phyloP scores from a whole-genome alignment of 2,329 filamentous ascomycete genomes.

The Botrytis galanthina region DNA sequence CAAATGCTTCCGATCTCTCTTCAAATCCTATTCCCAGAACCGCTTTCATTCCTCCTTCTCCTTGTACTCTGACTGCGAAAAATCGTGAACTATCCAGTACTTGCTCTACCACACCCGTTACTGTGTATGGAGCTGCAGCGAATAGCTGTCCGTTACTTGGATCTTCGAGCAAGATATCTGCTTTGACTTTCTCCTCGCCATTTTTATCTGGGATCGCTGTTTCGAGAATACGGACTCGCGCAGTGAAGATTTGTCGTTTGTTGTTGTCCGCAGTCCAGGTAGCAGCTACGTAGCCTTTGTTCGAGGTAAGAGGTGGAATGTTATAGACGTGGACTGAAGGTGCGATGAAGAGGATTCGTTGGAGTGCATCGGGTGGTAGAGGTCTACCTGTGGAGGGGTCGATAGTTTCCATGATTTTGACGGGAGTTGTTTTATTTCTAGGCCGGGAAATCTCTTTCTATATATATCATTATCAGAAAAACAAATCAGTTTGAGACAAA shows the following conservation, averaged over 20 bases:
- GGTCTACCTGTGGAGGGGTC: slow-evolving; percentile 70
- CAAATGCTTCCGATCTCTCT: slow-evolving; percentile 80
- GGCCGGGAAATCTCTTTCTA: not conserved
- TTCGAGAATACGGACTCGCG: slow-evolving; percentile 74
- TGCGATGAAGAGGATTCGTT: slow-evolving; percentile 78
- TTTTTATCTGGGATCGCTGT: slow-evolving; percentile 54
- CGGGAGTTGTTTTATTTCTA: not conserved
- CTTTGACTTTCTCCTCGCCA: slow-evolving; percentile 57
- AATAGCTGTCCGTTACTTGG: slow-evolving; percentile 70
- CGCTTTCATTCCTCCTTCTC: slow-evolving; percentile 72
- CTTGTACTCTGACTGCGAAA: slow-evolving; percentile 79
- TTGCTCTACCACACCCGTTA: slow-evolving; percentile 65
- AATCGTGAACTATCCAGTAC: slow-evolving; percentile 78
- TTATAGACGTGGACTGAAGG: slow-evolving; percentile 79
- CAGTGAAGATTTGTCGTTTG: slow-evolving; percentile 78
- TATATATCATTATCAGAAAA: not conserved
- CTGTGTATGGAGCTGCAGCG: slow-evolving; percentile 76
- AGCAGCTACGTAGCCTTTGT: slow-evolving; percentile 74
- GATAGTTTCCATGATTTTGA: slow-evolving; percentile 41
- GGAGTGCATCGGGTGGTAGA: slow-evolving; percentile 73
- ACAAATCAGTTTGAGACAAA: not conserved
- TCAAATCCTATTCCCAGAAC: slow-evolving; percentile 84
- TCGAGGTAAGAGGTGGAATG: slow-evolving; percentile 75
- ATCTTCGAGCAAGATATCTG: slow-evolving; percentile 79
- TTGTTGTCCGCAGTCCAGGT: slow-evolving; percentile 71